Evolutionary conservation across 371 early-diverging fungal genomes (phyloP).

Genomic region (Rhizopus arrhizus): DNA sequence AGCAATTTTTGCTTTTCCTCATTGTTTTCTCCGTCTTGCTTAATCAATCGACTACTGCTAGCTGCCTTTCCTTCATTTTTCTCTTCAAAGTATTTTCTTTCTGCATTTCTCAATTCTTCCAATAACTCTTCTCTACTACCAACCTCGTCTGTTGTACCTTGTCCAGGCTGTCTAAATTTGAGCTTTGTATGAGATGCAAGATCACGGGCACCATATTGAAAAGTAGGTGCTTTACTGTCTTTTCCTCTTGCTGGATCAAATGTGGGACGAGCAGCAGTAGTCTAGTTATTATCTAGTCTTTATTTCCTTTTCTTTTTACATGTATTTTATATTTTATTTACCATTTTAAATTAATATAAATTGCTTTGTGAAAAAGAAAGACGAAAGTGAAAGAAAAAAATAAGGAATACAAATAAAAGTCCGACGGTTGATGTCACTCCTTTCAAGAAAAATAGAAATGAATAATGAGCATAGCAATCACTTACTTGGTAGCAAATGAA

Average conservation of each 20-base stretch:
- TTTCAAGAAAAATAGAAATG: too few species aligned
- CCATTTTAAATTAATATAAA: too few species aligned
- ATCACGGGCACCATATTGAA: conserved; percentile 77
- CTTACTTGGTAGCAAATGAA: too few species aligned
- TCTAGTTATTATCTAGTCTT: conserved; percentile 28
- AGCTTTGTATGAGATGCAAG: conserved; percentile 86
- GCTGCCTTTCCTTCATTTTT: conserved; percentile 32
- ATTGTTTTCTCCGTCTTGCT: conserved; percentile 28
- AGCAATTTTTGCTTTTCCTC: conserved; percentile 34
- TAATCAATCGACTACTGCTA: conserved; percentile 23
- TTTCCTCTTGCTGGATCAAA: conserved; percentile 85
- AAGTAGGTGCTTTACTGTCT: conserved; percentile 74
- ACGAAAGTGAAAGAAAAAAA: too few species aligned
- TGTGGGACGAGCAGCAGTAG: conserved; percentile 80
- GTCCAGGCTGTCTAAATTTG: conserved; percentile 84
- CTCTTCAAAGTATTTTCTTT: conserved; percentile 64
- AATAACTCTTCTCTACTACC: conserved; percentile 64
- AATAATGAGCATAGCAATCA: too few species aligned
- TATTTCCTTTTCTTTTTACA: too few species aligned
- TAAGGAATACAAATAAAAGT: too few species aligned
- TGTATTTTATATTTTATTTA: too few species aligned
- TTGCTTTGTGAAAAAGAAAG: too few species aligned
- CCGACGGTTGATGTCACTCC: too few species aligned
- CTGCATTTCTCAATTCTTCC: conserved; percentile 70
- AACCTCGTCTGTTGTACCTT: conserved; percentile 73